Evolutionary conservation across 2,329 filamentous ascomycete species (phyloP), one percentile per base, ranked within the genome.

Genomic region (Paraconiothyrium sp.): DNA sequence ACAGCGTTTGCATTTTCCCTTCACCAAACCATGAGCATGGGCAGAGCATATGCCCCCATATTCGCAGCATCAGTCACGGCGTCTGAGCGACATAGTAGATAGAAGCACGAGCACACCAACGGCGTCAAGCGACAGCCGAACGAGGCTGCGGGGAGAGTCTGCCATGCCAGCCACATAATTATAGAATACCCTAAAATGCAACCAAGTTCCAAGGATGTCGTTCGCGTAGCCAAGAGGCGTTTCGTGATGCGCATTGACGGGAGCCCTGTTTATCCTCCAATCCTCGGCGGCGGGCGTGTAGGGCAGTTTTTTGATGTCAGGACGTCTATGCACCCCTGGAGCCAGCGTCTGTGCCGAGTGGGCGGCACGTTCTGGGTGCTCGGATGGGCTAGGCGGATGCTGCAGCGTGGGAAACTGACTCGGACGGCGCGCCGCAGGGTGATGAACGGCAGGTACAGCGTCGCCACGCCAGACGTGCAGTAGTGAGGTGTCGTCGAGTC

Each of bases 11-110:
- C 49, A 49, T 58, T 58, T 41, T 44, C 34, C 44, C 39, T 49
- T 55, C 30, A 46, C 11, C 16, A 55, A 55, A 54, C 16, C 37
- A 46, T 48, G 58, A 54, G 54, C 32, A 54, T 58, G 48, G 32
- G 41, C 54, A 57, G 43, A 55, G 32, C 37, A 54, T 44, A 46
- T 55, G 58, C 49, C 46, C 51, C 43, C 43, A 52, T 46, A 61
- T 49, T 60, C 39, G 54, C 64, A 64, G 66, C 59, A 62, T 59
- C 62, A 59, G 69, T 66, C 67, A 68, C 59, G 60, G 66, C 60
- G 63, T 59, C 65, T 44, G 50, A 57, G 58, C 62, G 52, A 58
- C 47, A 64, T n/a, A 6, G 4, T 27, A 13, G 8, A 44, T 62
- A 54, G 57, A 54, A 61, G 11, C 32, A 62, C 62, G 65, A 47